phyloP scores from a whole-genome alignment of 108 stramenopile genomes.

The Nitzschia sp. region DNA sequence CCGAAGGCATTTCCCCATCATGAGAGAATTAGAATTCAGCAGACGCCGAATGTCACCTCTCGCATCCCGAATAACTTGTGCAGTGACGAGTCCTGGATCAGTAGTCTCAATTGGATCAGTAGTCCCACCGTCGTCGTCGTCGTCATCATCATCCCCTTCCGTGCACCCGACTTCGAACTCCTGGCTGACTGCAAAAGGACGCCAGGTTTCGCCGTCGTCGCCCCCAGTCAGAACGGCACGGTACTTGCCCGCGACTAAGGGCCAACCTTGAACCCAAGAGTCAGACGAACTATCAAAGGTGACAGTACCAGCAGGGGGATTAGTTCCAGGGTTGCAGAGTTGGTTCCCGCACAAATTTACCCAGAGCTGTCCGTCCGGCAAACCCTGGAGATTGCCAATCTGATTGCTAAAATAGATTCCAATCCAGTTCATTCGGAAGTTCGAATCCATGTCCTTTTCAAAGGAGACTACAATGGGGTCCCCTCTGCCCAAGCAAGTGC shows the following conservation, averaged over 20 bases:
- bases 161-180: background rate
- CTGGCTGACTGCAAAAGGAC: background rate
- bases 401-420: background rate
- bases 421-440: background rate
- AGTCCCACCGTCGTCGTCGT: background rate
- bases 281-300: background rate
- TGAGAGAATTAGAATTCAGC: background rate
- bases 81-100: background rate
- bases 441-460: background rate
- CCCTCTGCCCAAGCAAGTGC: background rate
- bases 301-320: background rate
- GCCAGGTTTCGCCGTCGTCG: background rate
- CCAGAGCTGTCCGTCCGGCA: background rate
- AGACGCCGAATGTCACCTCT: constrained; percentile 12
- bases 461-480: background rate
- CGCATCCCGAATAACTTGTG: constrained; percentile 3
- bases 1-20: constrained; percentile 43
- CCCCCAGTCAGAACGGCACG: background rate
- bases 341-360: background rate
- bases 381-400: background rate
- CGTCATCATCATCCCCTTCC: background rate
- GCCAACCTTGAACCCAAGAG: background rate
- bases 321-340: background rate
- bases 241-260: background rate
- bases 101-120: background rate